These are phyloP conservation scores for Rhodotorula sp. DNA, from an alignment of 1,284 basidiomycete species.

Conservation along the genomic window DNA sequence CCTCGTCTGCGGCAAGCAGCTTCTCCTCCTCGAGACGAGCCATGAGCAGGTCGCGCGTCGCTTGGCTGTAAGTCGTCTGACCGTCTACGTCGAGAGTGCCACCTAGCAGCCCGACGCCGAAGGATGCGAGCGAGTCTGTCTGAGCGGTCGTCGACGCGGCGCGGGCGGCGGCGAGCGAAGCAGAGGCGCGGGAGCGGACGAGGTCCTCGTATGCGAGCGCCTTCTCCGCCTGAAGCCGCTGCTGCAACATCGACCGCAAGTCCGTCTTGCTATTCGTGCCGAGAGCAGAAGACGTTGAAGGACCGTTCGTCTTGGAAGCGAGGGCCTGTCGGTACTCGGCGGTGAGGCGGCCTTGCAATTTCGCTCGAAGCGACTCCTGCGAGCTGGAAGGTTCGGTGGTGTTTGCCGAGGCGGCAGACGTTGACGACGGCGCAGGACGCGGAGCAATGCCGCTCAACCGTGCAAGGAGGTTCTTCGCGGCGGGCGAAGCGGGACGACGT, in stretches of 20 bases:
- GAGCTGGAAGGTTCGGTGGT: not conserved
- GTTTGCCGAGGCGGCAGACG: not conserved
- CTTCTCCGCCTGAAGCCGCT: constrained; percentile 22
- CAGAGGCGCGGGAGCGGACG: not conserved
- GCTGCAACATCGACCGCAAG: constrained; percentile 4
- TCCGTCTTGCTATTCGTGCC: not conserved
- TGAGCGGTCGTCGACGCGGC: not conserved
- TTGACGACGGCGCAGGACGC: not conserved
- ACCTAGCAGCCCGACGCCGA: not conserved
- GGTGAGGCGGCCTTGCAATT: constrained; percentile 26
- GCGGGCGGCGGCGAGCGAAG: constrained; percentile 3
- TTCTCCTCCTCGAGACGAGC: constrained; percentile 35
- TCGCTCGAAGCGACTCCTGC: constrained; percentile 3
- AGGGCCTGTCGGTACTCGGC: constrained; percentile 38
- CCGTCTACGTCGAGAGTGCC: not conserved
- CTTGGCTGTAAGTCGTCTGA: constrained; percentile 15
- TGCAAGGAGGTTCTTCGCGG: constrained; percentile 4
- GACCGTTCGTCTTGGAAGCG: not conserved
- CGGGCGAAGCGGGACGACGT: not conserved
- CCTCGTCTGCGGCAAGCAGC: constrained; percentile 3
- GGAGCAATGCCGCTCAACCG: not conserved
- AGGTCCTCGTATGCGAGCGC: constrained; percentile 17
- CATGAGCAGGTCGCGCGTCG: constrained; percentile 23
- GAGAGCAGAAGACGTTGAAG: not conserved
- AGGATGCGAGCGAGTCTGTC: too few relatives aligned